Evolutionary conservation across 345 rosid species (phyloP).

Genomic region (Kernera saxatilis): DNA sequence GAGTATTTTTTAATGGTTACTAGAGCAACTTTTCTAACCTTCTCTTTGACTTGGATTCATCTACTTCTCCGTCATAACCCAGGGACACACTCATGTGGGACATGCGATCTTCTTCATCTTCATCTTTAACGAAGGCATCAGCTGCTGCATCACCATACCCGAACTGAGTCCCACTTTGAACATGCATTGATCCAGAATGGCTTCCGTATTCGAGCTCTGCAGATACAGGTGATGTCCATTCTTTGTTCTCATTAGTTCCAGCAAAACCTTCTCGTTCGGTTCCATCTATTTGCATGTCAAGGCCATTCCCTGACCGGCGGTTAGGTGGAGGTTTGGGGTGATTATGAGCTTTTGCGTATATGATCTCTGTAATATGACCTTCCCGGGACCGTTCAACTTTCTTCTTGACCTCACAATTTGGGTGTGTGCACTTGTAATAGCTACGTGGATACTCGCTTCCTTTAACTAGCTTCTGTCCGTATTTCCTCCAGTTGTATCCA

Average conservation of each 20-base stretch:
- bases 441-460: slow-evolving; percentile 96
- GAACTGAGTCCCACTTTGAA: slow-evolving; percentile 41
- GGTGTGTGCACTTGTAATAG: slow-evolving; percentile 91
- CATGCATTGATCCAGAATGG: slow-evolving; percentile 37
- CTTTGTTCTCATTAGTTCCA: slow-evolving; percentile 34
- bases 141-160: slow-evolving; percentile 51
- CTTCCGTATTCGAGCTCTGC: slow-evolving; percentile 41
- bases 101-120: slow-evolving; percentile 58
- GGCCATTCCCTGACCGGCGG: slow-evolving; percentile 52
- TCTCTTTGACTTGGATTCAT: slow-evolving; percentile 86
- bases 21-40: slow-evolving; percentile 40
- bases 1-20: not conserved
- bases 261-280: slow-evolving; percentile 38
- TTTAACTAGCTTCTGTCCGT: slow-evolving; percentile 94
- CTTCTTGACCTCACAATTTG: slow-evolving; percentile 79
- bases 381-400: slow-evolving; percentile 87
- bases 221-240: slow-evolving; percentile 64
- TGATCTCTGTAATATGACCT: slow-evolving; percentile 91
- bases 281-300: slow-evolving; percentile 47
- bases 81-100: slow-evolving; percentile 49
- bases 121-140: slow-evolving; percentile 44
- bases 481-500: slow-evolving; percentile 95
- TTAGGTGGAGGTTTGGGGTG: slow-evolving; percentile 69
- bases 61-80: slow-evolving; percentile 50
- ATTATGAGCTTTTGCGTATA: slow-evolving; percentile 73